Conservation (phyloP, 163 green algal species). For the Scenedesmus sp. region DNA sequence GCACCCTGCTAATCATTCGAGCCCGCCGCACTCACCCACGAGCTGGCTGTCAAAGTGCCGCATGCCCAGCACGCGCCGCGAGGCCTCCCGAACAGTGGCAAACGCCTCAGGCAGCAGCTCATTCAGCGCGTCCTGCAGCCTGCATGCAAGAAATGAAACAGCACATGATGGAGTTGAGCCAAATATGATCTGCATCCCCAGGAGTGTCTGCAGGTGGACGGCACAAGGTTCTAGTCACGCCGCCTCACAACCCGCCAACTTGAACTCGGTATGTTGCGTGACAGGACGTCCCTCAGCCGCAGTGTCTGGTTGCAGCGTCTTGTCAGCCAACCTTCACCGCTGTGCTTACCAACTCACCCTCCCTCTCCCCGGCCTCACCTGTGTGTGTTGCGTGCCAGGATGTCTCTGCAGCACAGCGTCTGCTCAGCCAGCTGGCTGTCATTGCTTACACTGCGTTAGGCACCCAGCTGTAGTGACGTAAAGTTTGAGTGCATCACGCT, state of each 20-base stretch:
- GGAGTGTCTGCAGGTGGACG: too few species aligned
- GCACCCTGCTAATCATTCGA: too few species aligned
- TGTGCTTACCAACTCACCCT: too few species aligned
- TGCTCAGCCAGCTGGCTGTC: conserved; percentile 78
- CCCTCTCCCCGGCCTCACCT: neutral
- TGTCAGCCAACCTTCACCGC: too few species aligned
- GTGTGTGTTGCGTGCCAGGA: neutral
- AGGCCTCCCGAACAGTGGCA: conserved; percentile 93
- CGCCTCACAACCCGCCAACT: too few species aligned
- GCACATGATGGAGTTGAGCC: neutral
- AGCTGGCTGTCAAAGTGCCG: conserved; percentile 96
- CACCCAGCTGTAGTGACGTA: too few species aligned
- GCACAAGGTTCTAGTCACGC: too few species aligned
- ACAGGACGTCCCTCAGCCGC: conserved; percentile 7
- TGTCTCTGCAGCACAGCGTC: conserved; percentile 60
- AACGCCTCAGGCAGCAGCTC: conserved; percentile 90
- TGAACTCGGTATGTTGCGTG: neutral
- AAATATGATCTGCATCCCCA: too few species aligned
- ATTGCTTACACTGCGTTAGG: conserved; percentile 79
- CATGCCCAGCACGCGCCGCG: conserved; percentile 88
- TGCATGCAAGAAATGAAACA: neutral
- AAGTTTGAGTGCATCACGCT: too few species aligned
- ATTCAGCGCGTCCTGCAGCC: conserved; percentile 70
- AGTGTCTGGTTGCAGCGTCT: conserved; percentile 81
- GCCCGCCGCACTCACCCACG: conserved; percentile 54